Evolutionary conservation across 1,139 yeast species (phyloP), one percentile per base, ranked within the genome.

Genomic region (Kodamaea plutei): DNA sequence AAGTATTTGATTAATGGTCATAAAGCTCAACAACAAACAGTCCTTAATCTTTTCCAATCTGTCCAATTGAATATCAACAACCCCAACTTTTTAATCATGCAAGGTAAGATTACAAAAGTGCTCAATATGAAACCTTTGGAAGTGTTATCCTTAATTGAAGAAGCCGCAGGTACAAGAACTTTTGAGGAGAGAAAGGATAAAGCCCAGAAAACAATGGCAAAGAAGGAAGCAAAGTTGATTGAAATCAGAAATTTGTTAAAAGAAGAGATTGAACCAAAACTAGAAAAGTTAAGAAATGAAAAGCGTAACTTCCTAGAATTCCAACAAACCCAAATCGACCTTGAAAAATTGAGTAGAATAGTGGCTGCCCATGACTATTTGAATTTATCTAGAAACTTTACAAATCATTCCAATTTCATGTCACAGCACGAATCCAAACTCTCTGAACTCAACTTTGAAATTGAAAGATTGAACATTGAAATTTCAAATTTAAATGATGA

Each of bases 31-130:
- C 97, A 89, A 52, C 94, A 83, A 47, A 84, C 95, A 5, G 96
- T 93, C 3, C 73, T 89, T 38, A 89, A 83, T 46, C 61, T 93
- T 29, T 88, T 93, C 53, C 98, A 91, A 54, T 83, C 94, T 8
- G 96, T 93, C 11, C 98, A 93, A 57, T 71, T 93, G 41, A 93
- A 93, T 52, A 89, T 93, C 56, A 91, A 93, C 54, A 91, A 91
- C 50, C 98, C 98, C 20, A 93, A 91, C 56, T 93, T 93, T 57
- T 69, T 93, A 47, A 93, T 93, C 50, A 91, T 93, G 98, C 99
- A 93, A 60, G 99, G 99, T 37, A 84, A 87, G 51, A 93, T 93
- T 58, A 93, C 98, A 20, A 91, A 93, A 54, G 97, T 93, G 37
- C 70, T 93, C 50, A 91, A 93, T 56, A 91, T 91, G 98, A 88